Conservation (phyloP, 768 basidiomycete genomes). For the Lentinula edodes region DNA sequence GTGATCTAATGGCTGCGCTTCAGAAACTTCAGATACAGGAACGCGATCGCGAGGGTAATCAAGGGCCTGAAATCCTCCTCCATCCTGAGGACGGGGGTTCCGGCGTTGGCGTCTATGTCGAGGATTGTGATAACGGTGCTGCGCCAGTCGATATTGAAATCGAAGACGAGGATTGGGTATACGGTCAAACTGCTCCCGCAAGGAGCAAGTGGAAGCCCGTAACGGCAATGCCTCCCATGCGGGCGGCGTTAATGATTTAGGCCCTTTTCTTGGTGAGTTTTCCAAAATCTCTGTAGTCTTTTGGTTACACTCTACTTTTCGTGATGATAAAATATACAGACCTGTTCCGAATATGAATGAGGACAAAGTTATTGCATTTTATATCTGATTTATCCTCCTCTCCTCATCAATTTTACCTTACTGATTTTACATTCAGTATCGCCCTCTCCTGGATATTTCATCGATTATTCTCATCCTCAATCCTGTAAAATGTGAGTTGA, state of each 20-base stretch:
- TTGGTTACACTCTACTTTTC: conserved; percentile 11
- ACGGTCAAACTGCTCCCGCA: conserved; percentile 50
- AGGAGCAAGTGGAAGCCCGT: conserved; percentile 47
- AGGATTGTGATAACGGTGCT: conserved; percentile 53
- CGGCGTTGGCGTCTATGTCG: conserved; percentile 75
- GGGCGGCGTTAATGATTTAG: conserved; percentile 18
- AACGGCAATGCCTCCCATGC: conserved; percentile 53
- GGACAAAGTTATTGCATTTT: conserved; percentile 66
- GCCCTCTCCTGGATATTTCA: conserved; percentile 7
- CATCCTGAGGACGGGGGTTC: conserved; percentile 57
- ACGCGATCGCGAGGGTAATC: conserved; percentile 8
- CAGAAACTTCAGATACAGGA: conserved; percentile 50
- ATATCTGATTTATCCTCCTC: conserved; percentile 27
- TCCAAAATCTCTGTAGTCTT: conserved; percentile 6
- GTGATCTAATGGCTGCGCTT: conserved; percentile 81
- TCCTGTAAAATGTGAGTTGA: conserved; percentile 29
- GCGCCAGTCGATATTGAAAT: conserved; percentile 35
- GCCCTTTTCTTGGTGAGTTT: conserved; percentile 12
- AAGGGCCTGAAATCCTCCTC: conserved; percentile 51
- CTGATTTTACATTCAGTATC: neutral
- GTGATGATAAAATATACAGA: conserved; percentile 65
- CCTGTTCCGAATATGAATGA: conserved; percentile 69
- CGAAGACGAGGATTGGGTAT: conserved; percentile 55
- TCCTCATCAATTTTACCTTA: conserved; percentile 5
- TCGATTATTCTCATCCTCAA: conserved; percentile 1